Evolutionary conservation across 805 yeast genomes (phyloP), one percentile per base, ranked within the genome.

Genomic region (Phaffomyces antillensis): DNA sequence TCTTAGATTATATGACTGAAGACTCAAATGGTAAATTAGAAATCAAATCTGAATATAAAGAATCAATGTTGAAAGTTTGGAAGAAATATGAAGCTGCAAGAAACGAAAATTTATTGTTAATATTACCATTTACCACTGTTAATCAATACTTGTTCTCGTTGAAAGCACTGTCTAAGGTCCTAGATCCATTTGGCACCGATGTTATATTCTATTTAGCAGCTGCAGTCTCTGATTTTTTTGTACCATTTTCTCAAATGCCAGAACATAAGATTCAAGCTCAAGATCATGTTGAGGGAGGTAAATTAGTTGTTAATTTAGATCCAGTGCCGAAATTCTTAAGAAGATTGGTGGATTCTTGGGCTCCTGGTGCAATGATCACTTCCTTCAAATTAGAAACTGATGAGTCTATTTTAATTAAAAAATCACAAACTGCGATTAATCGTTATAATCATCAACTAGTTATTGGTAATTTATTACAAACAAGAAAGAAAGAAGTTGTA

Each of bases 311-410:
- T 11, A 85, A 89, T 54, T 68, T 93, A 52, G 97, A 91, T 60
- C 98, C 96, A 5, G 99, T 93, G 4, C 99, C 99, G 17, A 93
- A 93, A 60, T 91, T 93, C 55, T 73, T 93, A 56, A 77, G 87
- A 51, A 72, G 96, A 45, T 68, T 93, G 49, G 97, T 90, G 2
- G 95, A 87, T 52, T 75, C 81, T 11, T 93, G 99, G 99, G 96
- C 96, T 0, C 96, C 95, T 3, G 77, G 81, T 12, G 95, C 97
- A 1, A 86, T 89, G 95, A 87, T 93, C 46, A 85, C 91, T 1
- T 86, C 96, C 16, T 93, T 93, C 68, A 93, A 93, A 63, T 73
- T 93, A 42, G 99, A 93, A 60, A 93, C 99, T 0, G 99, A 93
- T 62, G 61, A 66, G 45, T 53, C 68, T 9, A 77, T 93, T 23